Conservation (phyloP, 129 eudicot genomes). For the Gnaphalium uliginosum region DNA sequence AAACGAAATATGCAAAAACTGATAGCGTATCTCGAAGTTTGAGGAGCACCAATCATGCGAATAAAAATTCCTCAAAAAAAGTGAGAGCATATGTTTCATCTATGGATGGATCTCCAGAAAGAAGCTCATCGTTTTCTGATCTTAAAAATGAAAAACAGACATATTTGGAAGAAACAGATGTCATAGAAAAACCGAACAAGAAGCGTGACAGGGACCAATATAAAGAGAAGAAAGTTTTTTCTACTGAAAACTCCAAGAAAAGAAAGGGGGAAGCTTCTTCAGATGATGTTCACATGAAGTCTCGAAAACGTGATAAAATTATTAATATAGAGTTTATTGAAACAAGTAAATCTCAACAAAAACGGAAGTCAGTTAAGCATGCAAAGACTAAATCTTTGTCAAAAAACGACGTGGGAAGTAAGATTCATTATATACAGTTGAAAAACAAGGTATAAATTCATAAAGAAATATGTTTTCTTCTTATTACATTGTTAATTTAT, state of each 20-base stretch:
- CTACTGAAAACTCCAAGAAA: slow-evolving; percentile 39
- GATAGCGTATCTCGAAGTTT: slow-evolving; percentile 37
- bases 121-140: slow-evolving; percentile 33
- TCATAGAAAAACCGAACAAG: slow-evolving; percentile 35
- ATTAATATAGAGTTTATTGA: slow-evolving; percentile 23
- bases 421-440: slow-evolving; percentile 27
- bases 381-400: slow-evolving; percentile 41
- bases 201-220: slow-evolving; percentile 36
- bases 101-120: slow-evolving; percentile 43
- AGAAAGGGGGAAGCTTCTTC: slow-evolving; percentile 43
- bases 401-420: slow-evolving; percentile 34
- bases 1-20: slow-evolving; percentile 38
- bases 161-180: slow-evolving; percentile 32
- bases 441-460: slow-evolving; percentile 48
- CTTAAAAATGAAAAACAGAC: slow-evolving; percentile 32
- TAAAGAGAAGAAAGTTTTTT: slow-evolving; percentile 30
- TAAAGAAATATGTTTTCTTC: not conserved
- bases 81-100: slow-evolving; percentile 36
- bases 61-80: slow-evolving; percentile 52
- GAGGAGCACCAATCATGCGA: slow-evolving; percentile 43
- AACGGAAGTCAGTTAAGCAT: slow-evolving; percentile 39
- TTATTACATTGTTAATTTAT: not conserved
- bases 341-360: slow-evolving; percentile 43
- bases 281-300: slow-evolving; percentile 42
- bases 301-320: slow-evolving; percentile 37